Percentiles rank a stretch among this genome's conserved stretches.
Conservation (phyloP, 2,329 filamentous ascomycete genomes). For the Huntiella abstrusa region DNA sequence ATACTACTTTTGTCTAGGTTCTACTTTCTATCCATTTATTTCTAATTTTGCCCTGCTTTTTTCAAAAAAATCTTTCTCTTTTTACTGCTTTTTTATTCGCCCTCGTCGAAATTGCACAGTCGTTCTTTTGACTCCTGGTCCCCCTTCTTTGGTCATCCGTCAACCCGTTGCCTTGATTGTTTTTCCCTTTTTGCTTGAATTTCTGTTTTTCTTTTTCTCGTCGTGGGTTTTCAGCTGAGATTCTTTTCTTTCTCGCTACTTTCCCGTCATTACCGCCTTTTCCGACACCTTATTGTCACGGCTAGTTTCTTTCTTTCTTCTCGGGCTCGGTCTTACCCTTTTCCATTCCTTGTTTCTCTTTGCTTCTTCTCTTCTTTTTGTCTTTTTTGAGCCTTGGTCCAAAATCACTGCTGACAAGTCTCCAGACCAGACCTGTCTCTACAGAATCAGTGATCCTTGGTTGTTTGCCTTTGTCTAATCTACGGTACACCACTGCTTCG, state of each 20-base stretch:
- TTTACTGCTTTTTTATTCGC: constrained; percentile 5
- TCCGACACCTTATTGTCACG: constrained; percentile 1
- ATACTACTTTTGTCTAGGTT: background rate
- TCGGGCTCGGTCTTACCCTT: constrained; percentile 9
- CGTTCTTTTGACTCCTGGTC: background rate
- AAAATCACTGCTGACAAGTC: background rate
- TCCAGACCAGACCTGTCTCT: background rate
- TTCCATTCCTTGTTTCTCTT: constrained; percentile 9
- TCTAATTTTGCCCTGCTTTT: constrained; percentile 8
- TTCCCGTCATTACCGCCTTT: background rate
- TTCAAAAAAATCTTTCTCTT: constrained; percentile 5
- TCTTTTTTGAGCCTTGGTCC: background rate
- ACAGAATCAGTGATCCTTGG: background rate
- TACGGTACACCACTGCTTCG: too few relatives aligned
- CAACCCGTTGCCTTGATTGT: background rate
- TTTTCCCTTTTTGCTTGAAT: background rate
- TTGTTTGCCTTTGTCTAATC: background rate
- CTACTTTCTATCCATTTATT: constrained; percentile 11
- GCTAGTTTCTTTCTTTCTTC: constrained; percentile 10
- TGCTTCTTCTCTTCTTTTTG: constrained; percentile 9
- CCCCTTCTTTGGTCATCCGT: background rate
- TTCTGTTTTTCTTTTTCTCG: background rate
- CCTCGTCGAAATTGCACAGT: constrained; percentile 2
- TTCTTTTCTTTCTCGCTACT: background rate
- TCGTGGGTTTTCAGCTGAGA: background rate